Conservation (phyloP, 495 filamentous ascomycete genomes). For the Penicillium daleae region DNA sequence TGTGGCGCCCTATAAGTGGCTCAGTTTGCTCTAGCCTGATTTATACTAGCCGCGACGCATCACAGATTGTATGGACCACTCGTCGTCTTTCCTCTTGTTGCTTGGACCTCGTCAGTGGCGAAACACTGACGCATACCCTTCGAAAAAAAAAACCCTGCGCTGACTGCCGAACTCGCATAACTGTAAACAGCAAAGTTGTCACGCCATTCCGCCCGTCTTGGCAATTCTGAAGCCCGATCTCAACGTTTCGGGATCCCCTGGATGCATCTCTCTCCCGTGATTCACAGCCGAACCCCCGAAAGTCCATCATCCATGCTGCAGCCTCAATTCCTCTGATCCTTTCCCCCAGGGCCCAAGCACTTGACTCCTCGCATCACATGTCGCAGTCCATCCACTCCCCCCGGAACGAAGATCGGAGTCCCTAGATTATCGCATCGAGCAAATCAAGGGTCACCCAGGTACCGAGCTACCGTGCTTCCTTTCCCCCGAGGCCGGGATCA, state of each 20-base stretch:
- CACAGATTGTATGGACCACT: background rate
- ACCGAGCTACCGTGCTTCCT: background rate
- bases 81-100: background rate
- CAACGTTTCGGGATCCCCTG: background rate
- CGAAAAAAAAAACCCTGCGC: background rate
- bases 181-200: background rate
- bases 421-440: background rate
- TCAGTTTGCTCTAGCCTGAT: background rate
- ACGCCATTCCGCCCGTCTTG: background rate
- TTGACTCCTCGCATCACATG: conserved; percentile 2
- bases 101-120: conserved; percentile 3
- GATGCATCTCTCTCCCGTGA: background rate
- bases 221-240: background rate
- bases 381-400: background rate
- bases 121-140: background rate
- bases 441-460: background rate
- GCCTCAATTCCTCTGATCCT: too few relatives aligned
- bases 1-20: background rate
- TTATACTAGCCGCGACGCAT: background rate
- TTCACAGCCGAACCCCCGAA: background rate
- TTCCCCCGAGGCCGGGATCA: background rate
- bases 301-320: background rate
- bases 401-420: background rate
- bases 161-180: background rate
- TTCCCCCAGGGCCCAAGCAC: background rate